These are phyloP conservation scores for Vitis cinerea DNA, from an alignment of 164 flowering plant species.

Conservation along the genomic window DNA sequence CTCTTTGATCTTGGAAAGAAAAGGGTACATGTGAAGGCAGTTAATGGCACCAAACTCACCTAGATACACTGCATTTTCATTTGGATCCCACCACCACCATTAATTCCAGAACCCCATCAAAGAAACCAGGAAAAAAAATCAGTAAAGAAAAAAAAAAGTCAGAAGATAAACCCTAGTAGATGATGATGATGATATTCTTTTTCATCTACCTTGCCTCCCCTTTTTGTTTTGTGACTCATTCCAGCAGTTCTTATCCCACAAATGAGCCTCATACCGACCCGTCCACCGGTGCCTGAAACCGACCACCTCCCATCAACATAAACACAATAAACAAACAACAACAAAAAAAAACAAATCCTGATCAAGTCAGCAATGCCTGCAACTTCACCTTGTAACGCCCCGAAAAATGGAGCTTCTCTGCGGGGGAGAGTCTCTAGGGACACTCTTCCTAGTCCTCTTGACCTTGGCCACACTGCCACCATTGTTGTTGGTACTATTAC, in stretches of 20 bases:
- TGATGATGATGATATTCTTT: too few relatives aligned
- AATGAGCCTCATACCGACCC: slow-evolving; percentile 63
- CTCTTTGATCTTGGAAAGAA: not conserved
- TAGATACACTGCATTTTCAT: slow-evolving; percentile 14
- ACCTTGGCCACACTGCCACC: not conserved
- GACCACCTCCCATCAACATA: not conserved
- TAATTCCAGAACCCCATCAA: not conserved
- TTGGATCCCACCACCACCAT: slow-evolving; percentile 1
- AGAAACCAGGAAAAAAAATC: not conserved
- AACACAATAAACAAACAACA: not conserved
- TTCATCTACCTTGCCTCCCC: slow-evolving; percentile 56
- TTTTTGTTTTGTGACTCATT: slow-evolving; percentile 66
- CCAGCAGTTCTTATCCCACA: slow-evolving; percentile 76
- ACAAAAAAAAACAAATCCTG: not conserved
- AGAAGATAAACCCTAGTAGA: not conserved
- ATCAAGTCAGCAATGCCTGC: not conserved
- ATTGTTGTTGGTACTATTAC: not conserved
- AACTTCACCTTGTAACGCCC: slow-evolving; percentile 25
- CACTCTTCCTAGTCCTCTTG: slow-evolving; percentile 18
- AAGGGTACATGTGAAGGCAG: not conserved
- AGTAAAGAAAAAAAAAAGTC: not conserved
- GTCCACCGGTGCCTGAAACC: slow-evolving; percentile 64
- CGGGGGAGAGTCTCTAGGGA: slow-evolving; percentile 23
- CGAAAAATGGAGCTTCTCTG: slow-evolving; percentile 27
- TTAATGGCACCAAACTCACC: slow-evolving; percentile 9